Evolutionary conservation across 2,329 filamentous ascomycete genomes (phyloP).

Genomic region (Elsinoe fawcettii): DNA sequence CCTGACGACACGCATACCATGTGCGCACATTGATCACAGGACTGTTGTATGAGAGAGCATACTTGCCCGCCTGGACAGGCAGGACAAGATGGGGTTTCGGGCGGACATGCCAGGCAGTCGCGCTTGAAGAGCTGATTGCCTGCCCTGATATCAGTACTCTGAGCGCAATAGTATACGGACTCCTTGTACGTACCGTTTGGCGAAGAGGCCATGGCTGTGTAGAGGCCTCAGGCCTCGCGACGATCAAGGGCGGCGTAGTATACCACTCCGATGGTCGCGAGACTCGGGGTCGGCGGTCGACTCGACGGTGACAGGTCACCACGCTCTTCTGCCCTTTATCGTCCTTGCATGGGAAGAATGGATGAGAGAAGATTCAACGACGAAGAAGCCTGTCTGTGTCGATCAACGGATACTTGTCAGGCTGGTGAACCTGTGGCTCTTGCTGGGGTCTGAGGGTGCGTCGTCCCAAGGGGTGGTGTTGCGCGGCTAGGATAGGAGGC

Average conservation of each 20-base stretch:
- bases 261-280: slow-evolving; percentile 4
- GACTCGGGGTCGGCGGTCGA: slow-evolving; percentile 9
- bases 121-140: slow-evolving; percentile 43
- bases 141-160: not conserved
- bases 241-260: not conserved
- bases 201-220: slow-evolving; percentile 8
- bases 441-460: slow-evolving; percentile 3
- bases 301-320: not conserved
- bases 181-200: not conserved
- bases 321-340: not conserved
- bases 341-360: slow-evolving; percentile 1
- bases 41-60: slow-evolving; percentile 53
- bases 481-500: slow-evolving; percentile 10
- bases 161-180: not conserved
- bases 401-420: slow-evolving; percentile 17
- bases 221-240: slow-evolving; percentile 13
- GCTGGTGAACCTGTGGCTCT: slow-evolving; percentile 15
- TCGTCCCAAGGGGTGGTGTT: not conserved
- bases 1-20: slow-evolving; percentile 47
- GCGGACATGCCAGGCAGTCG: slow-evolving; percentile 50
- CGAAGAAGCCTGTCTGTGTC: slow-evolving; percentile 7
- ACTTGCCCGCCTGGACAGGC: slow-evolving; percentile 47
- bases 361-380: not conserved
- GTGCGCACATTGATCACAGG: slow-evolving; percentile 53
- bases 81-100: slow-evolving; percentile 50